Evolutionary conservation across 306 rosid genomes (phyloP), one percentile per base, ranked within the genome.

Genomic region (peach (Prunus persica)): DNA sequence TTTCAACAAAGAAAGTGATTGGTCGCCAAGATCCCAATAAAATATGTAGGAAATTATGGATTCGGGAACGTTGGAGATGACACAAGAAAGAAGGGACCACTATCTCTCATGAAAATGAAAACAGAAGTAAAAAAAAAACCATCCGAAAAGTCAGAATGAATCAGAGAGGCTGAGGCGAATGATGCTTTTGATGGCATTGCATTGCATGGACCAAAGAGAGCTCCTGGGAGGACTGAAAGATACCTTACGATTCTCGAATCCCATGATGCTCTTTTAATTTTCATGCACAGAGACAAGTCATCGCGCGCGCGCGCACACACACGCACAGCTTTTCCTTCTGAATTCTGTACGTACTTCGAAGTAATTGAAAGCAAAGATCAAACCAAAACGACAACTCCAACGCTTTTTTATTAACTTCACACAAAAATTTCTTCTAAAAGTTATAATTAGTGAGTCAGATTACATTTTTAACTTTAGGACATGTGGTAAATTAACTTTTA

Each of bases 211-310:
- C 43, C 52, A 52, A 72, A 69, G 74, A 74, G 57, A 79, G 24
- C 76, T 57, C 74, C 76, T 45, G 79, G 67, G 56, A 45, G 72
- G 47, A 45, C 73, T 55, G 79, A 83, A 79, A 79, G 83, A 79
- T 79, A 74, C 86, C 86, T 78, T 24, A 73, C 80, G 6, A 14
- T 54, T 19, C 66, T 46, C 30, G 52, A 73, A 60, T 5, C 60
- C 41, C 38, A 30, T 41, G 73, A 60, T 24, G 50, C 51, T 65
- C 34, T 22, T 69, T 19, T 45, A 28, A 14, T 62, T 62, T 62
- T 15, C 64, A 65, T 51, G 57, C 73, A 34, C 66, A 15, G 16
- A 52, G 22, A 70, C 43, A 62, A 62, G 20, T 62, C 32, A 30
- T 14, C 1, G 11, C 47, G 2, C 12, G 34, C 41, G 8, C 62